phyloP scores from a whole-genome alignment of 108 stramenopile genomes.

The Aurantiochytrium sp. region DNA sequence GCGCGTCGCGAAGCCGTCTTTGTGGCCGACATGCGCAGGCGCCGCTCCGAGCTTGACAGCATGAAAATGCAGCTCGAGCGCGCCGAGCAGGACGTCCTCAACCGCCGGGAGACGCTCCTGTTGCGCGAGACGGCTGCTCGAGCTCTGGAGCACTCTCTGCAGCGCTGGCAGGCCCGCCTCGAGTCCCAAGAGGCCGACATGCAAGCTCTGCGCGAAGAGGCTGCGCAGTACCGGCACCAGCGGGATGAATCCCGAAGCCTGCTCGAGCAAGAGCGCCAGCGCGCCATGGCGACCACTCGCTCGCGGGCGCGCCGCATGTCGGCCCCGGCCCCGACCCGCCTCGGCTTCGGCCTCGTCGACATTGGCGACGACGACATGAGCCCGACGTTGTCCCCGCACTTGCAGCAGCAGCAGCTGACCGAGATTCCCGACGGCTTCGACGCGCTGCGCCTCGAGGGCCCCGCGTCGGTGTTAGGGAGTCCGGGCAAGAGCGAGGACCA shows the following conservation, averaged over 20 bases:
- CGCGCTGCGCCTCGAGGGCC: too few relatives aligned
- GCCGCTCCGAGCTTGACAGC: neutral
- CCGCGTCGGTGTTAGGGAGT: too few relatives aligned
- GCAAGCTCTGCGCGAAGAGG: neutral
- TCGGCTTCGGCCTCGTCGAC: too few relatives aligned
- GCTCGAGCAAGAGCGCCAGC: neutral
- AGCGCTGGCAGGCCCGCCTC: neutral
- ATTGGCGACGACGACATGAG: too few relatives aligned
- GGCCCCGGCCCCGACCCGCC: too few relatives aligned
- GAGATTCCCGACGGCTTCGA: too few relatives aligned
- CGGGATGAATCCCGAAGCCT: neutral
- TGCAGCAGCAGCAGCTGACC: too few relatives aligned
- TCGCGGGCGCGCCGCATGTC: neutral
- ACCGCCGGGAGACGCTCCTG: neutral
- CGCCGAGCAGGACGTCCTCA: neutral
- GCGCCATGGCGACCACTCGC: neutral
- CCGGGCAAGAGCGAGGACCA: too few relatives aligned
- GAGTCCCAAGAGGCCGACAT: neutral
- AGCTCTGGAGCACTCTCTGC: neutral
- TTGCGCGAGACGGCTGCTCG: neutral
- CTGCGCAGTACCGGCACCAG: neutral
- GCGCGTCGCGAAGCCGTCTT: neutral
- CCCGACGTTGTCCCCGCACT: too few relatives aligned
- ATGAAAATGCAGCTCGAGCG: neutral
- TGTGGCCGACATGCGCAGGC: neutral